These are phyloP conservation scores for Madurella fahalii DNA, from an alignment of 2,329 filamentous ascomycete genomes.

Conservation along the genomic window DNA sequence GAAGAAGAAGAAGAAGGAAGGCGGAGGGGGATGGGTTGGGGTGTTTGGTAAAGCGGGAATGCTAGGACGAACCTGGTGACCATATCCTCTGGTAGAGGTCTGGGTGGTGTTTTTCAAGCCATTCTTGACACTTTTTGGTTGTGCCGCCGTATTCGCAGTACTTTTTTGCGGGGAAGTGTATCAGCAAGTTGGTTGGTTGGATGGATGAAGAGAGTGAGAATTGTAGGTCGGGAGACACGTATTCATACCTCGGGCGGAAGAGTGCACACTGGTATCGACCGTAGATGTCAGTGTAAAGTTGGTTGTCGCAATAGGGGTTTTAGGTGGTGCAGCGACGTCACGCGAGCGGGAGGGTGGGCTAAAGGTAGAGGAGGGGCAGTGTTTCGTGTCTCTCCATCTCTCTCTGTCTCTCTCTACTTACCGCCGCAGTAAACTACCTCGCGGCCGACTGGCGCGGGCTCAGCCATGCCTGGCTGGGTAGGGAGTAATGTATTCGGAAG, in stretches of 20 bases:
- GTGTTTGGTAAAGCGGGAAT: constrained; percentile 1
- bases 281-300: constrained; percentile 14
- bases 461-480: constrained; percentile 44
- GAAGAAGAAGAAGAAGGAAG: neutral
- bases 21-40: too few relatives aligned
- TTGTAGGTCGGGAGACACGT: neutral
- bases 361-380: constrained; percentile 5
- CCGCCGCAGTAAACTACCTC: constrained; percentile 56
- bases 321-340: constrained; percentile 16
- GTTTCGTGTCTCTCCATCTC: neutral
- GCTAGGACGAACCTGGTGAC: constrained; percentile 64
- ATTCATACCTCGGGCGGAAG: constrained; percentile 59
- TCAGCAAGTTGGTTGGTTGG: neutral
- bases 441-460: constrained; percentile 50
- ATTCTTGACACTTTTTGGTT: constrained; percentile 94
- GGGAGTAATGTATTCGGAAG: neutral
- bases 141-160: constrained; percentile 99
- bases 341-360: constrained; percentile 6
- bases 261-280: constrained; percentile 50
- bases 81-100: constrained; percentile 76
- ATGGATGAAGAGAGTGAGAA: neutral
- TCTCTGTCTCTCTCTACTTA: constrained; percentile 34
- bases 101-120: constrained; percentile 74
- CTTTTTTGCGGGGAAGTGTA: constrained; percentile 46
- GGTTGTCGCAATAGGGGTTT: neutral